A percentile compares a stretch with the other conserved stretches of the same genome.
Evolutionary conservation across 768 basidiomycete genomes (phyloP).

Genomic region (Chalciporus piperatus): DNA sequence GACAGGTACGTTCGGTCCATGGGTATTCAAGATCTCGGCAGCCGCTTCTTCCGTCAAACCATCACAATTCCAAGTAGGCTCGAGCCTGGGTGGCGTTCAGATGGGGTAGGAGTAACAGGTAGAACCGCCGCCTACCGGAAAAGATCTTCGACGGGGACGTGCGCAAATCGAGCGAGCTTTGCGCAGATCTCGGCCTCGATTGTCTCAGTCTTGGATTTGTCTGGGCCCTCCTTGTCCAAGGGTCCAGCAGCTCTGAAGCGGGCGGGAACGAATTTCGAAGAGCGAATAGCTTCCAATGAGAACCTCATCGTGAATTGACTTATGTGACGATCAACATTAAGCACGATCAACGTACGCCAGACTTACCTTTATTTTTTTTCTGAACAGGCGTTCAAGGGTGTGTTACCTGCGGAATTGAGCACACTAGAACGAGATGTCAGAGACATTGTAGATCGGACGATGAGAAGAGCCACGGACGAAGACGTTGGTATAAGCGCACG

Average conservation of each 20-base stretch:
- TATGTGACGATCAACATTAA: conserved; percentile 8
- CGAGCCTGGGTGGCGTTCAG: conserved; percentile 17
- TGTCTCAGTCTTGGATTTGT: conserved; percentile 15
- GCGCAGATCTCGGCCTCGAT: conserved; percentile 23
- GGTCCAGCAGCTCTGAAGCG: conserved; percentile 14
- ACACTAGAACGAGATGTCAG: conserved; percentile 19
- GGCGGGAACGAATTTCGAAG: conserved; percentile 21
- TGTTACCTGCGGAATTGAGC: conserved; percentile 27
- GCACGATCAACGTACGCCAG: not conserved
- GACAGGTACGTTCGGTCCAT: conserved; percentile 30
- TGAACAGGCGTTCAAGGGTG: conserved; percentile 25
- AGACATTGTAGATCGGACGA: not conserved
- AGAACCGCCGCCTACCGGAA: conserved; percentile 19
- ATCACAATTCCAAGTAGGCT: conserved; percentile 23
- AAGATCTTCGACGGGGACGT: conserved; percentile 20
- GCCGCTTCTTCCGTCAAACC: conserved; percentile 24
- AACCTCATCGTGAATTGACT: conserved; percentile 22
- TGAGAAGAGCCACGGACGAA: conserved; percentile 19
- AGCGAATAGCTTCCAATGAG: conserved; percentile 17
- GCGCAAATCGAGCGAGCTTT: conserved; percentile 27
- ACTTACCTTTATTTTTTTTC: conserved; percentile 15
- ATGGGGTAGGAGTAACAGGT: not conserved
- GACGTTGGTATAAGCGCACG: conserved; percentile 27
- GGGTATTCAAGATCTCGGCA: conserved; percentile 14
- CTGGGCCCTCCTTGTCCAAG: conserved; percentile 23